Base-by-base conservation (phyloP, 2,329 filamentous ascomycete species). In the Epicoccum sorghinum region DNA sequence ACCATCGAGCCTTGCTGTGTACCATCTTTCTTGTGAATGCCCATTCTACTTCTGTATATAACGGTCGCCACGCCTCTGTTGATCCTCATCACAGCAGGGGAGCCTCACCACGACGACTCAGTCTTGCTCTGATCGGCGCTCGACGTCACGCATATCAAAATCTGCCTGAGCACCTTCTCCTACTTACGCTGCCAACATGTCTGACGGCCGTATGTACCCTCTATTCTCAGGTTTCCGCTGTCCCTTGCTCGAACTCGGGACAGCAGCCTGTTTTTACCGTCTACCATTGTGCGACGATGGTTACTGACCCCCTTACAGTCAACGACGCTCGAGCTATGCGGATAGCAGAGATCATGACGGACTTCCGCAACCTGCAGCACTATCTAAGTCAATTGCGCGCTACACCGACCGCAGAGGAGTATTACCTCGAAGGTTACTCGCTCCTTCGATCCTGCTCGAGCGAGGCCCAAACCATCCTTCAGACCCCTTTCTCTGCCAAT, bases 241-340 rank as follows among this genome's bases (percentile, higher is more conserved):
- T 12, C 35, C 35, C 12, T 22, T 23, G 18, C n/a, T 39, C 29
- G 29, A 29, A 24, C 14, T 23, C 18, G 14, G 23, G 32, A n/a
- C 32, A 22, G 35, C 36, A 32, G 24, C 42, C 30, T 29, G 35
- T 10, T 24, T 24, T 43, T 27, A 10, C 22, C 25, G 33, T 18
- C 9, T 23, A 7, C 9, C 29, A 36, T 18, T 18, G 9, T 9
- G 10, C 4, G 22, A 8, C 10, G 6, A 13, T n/a, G 18, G 7
- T 54, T 55, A 18, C 61, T 69, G 56, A 68, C 42, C 54, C 22
- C 35, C 25, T 36, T 38, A 37, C 51, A 88, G 85, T 86, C 63
- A 88, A 88, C 67, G 80, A 86, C 68, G 83, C 83, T 54, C 83
- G 85, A 66, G 85, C 85, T 44, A 77, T 87, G 70, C 81, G 85